Evolutionary conservation across 148 eudicot species (phyloP).

Genomic region (Simmondsia chinensis): DNA sequence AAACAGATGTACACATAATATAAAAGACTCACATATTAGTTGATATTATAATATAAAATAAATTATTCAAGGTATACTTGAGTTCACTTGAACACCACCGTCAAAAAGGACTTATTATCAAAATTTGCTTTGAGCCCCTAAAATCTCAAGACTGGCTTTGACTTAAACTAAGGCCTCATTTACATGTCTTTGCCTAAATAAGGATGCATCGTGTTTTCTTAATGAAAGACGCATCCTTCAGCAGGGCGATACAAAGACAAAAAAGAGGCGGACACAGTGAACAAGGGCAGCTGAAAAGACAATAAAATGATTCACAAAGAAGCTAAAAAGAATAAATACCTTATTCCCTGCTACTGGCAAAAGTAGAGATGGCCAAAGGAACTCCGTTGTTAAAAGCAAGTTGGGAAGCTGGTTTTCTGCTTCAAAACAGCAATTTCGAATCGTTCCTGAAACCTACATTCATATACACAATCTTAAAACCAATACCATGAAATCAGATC

Average conservation of each 20-base stretch:
- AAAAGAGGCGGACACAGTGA: background rate
- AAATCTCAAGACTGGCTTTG: too few relatives aligned
- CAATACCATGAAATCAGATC: background rate
- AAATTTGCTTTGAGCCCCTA: too few relatives aligned
- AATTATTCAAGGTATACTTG: too few relatives aligned
- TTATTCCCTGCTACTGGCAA: conserved; percentile 99
- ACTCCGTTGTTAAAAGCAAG: conserved; percentile 78
- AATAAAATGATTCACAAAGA: background rate
- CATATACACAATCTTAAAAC: background rate
- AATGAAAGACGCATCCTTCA: conserved; percentile 4
- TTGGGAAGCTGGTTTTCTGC: conserved; percentile 84
- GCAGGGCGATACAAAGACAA: background rate
- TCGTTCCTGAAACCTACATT: conserved; percentile 75
- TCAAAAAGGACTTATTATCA: too few relatives aligned
- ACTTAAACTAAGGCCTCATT: too few relatives aligned
- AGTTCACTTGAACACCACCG: too few relatives aligned
- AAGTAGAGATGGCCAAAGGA: conserved; percentile 94
- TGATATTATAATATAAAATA: too few relatives aligned
- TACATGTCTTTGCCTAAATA: too few relatives aligned
- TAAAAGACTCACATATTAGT: too few relatives aligned
- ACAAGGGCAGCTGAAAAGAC: background rate
- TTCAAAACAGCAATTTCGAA: conserved; percentile 97
- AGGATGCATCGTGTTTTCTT: too few relatives aligned
- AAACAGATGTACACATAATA: too few relatives aligned
- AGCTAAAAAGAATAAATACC: conserved; percentile 25